Evolutionary conservation across 2,329 filamentous ascomycete species (phyloP).

Genomic region (Cryphonectria radicalis): DNA sequence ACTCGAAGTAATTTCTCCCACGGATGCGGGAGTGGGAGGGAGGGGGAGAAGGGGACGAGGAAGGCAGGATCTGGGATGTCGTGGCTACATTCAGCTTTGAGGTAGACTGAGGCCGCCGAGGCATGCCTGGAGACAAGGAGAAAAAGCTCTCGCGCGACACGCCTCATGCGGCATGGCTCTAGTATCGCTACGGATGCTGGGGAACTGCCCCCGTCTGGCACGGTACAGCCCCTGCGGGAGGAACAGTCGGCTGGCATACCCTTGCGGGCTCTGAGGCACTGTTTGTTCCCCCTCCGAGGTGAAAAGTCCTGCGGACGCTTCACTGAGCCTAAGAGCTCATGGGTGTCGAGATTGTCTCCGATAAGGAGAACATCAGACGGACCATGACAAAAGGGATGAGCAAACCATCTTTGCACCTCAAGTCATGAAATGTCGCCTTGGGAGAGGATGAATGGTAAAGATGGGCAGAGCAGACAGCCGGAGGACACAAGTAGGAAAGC

Average conservation of each 20-base stretch:
- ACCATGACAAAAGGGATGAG: background rate
- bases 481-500: background rate
- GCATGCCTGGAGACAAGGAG: background rate
- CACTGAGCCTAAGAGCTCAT: background rate
- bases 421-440: background rate
- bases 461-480: background rate
- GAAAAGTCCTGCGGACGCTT: conserved; percentile 1
- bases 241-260: background rate
- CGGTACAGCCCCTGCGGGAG: background rate
- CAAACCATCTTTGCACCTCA: background rate
- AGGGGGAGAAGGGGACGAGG: background rate
- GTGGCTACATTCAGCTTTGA: background rate
- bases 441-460: background rate
- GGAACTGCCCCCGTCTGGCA: background rate
- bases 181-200: background rate
- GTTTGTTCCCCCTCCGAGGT: background rate
- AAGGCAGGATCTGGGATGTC: background rate
- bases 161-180: background rate
- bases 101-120: background rate
- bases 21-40: background rate
- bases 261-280: background rate
- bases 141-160: background rate
- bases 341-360: background rate
- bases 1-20: conserved; percentile 57
- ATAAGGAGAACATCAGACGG: background rate